These are phyloP conservation scores for Mortierella antarctica DNA, from an alignment of 192 early-diverging fungal species.

Conservation along the genomic window DNA sequence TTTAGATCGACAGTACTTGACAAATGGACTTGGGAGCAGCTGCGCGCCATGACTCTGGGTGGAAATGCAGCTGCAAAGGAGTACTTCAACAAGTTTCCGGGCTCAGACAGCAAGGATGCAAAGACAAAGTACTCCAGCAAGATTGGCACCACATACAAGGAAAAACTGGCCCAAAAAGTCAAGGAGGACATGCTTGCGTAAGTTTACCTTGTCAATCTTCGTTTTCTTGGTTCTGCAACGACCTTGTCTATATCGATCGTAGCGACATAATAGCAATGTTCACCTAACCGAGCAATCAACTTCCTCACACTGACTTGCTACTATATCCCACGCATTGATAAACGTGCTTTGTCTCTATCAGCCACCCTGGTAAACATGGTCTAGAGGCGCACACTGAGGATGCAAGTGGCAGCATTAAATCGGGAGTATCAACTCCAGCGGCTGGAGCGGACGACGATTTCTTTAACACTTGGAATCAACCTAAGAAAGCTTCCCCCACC, in stretches of 20 bases:
- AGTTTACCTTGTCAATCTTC: background rate
- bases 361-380: constrained; percentile 30
- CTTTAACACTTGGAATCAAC: constrained; percentile 46
- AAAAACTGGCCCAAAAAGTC: constrained; percentile 73
- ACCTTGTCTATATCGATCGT: background rate
- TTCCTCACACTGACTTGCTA: background rate
- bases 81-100: constrained; percentile 80
- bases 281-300: no score
- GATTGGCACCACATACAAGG: constrained; percentile 83
- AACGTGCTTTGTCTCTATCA: background rate
- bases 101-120: constrained; percentile 70
- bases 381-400: constrained; percentile 29
- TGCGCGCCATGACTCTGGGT: constrained; percentile 86
- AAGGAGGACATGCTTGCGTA: constrained; percentile 75
- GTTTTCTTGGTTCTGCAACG: background rate
- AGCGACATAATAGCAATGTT: no score
- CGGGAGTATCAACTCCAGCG: background rate
- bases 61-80: constrained; percentile 88
- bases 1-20: constrained; percentile 88
- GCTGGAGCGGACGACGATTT: constrained; percentile 38
- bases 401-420: constrained; percentile 6
- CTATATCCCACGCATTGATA: background rate
- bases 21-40: constrained; percentile 93
- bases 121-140: constrained; percentile 85
- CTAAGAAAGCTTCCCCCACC: constrained; percentile 17